A percentile compares a stretch with the other conserved stretches of the same genome.
phyloP scores from a whole-genome alignment of 2,329 filamentous ascomycete species.

The Ophiostoma triangulosporum region DNA sequence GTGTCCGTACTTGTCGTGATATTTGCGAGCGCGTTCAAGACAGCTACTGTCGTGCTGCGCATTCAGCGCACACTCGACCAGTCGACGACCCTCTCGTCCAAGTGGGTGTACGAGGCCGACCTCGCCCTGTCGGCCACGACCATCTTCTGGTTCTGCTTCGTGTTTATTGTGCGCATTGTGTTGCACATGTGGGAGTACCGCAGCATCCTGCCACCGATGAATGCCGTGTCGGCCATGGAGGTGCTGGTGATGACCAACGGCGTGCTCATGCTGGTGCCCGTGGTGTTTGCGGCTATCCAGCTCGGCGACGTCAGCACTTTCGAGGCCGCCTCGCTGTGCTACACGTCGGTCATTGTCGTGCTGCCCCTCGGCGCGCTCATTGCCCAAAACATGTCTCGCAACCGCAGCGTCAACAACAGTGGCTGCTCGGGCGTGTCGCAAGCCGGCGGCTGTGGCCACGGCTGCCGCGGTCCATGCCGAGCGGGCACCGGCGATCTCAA shows the following conservation, averaged over 20 bases:
- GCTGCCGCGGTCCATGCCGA: constrained; percentile 1
- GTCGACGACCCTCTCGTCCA: constrained; percentile 5
- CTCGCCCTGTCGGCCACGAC: constrained; percentile 19
- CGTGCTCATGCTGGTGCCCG: constrained; percentile 42
- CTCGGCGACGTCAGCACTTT: constrained; percentile 29
- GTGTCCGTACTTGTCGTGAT: constrained; percentile 24
- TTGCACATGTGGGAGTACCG: constrained; percentile 34
- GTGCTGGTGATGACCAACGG: constrained; percentile 42
- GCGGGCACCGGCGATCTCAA: neutral
- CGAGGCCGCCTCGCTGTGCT: constrained; percentile 35
- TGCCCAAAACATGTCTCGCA: constrained; percentile 29
- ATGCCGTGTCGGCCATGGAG: constrained; percentile 36
- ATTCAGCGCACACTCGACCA: constrained; percentile 19
- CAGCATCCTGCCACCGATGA: constrained; percentile 30
- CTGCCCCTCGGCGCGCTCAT: constrained; percentile 39
- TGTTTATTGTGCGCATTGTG: constrained; percentile 40
- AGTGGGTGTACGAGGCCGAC: constrained; percentile 27
- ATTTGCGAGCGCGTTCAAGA: constrained; percentile 19
- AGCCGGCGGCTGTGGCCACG: neutral
- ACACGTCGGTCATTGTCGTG: constrained; percentile 36
- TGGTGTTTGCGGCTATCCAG: constrained; percentile 36
- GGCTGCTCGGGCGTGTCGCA: neutral
- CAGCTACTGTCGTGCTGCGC: constrained; percentile 25
- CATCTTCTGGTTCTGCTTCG: constrained; percentile 37
- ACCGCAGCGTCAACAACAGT: neutral